Base-by-base conservation (phyloP, 352 stramenopile species). In the Phytophthora chlamydospora region DNA sequence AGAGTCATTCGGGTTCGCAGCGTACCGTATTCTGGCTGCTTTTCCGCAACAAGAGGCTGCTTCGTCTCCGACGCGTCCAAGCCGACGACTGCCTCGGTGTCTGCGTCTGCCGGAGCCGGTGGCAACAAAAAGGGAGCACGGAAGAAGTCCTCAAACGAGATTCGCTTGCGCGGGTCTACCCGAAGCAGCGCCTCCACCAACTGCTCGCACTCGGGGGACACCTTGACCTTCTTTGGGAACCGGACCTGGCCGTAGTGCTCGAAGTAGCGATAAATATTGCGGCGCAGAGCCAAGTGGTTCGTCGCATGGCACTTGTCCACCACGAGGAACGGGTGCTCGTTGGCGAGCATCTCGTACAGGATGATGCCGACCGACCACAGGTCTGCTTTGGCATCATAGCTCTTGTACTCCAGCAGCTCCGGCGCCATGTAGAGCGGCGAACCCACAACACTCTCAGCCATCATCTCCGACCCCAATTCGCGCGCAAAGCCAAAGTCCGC, bases 141-240 rank as follows among this genome's bases (percentile, higher is more conserved):
- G 51, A 93, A 93, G 39, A 88, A 93, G 27, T 91, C 76, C 52
- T 93, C 84, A 63, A 93, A 93, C 5, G 82, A 91, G 42, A 93
- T 87, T 24, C 84, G 70, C 33, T 86, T 68, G 16, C 75, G 70
- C 27, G 84, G 84, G 34, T 93, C 80, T 4, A 87, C 71, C 11
- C 75, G 80, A 6, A 93, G 60, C 14, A 93, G 55, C 14, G 65
- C 80, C 54, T 83, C 76, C 12, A 93, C 64, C 6, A 93, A 45
- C 16, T 79, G 74, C 50, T 83, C 78, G 46, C 84, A 93, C 31
- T 90, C 84, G 0, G 67, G 68, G 12, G 81, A 90, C 2, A 88
- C 78, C 6, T 76, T 64, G 14, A 93, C 73, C 24, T 71, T 73
- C 34, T 71, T 58, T 1, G 84, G 84, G 0, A 93, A 35, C 2